A percentile compares a stretch with the other conserved stretches of the same genome.
Evolutionary conservation across 2,329 filamentous ascomycete species (phyloP).

Genomic region (Phoma sp.): DNA sequence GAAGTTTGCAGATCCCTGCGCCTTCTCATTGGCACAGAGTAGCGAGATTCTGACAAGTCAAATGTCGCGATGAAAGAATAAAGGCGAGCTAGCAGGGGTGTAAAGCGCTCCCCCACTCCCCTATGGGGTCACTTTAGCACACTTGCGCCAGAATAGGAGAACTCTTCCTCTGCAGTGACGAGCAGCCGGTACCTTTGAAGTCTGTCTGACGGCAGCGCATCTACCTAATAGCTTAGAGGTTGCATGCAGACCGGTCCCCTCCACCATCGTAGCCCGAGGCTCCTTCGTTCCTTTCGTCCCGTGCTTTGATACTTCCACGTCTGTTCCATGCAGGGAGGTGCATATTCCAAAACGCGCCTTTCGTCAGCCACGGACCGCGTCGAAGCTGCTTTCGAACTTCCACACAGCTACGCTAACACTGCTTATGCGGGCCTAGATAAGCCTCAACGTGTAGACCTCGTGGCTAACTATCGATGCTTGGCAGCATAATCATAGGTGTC

Average conservation of each 20-base stretch:
- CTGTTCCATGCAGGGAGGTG: conserved; percentile 10
- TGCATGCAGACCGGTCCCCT: neutral
- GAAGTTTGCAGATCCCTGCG: neutral
- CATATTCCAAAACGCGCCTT: conserved; percentile 6
- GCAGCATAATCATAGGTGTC: conserved; percentile 1
- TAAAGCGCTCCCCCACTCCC: no score
- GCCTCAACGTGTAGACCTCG: conserved; percentile 5
- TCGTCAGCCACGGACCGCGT: neutral
- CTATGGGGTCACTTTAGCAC: neutral
- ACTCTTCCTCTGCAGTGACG: neutral
- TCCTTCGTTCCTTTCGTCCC: neutral
- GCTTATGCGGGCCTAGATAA: conserved; percentile 4
- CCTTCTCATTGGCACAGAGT: neutral
- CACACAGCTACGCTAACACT: neutral
- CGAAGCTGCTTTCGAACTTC: neutral
- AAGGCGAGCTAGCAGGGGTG: neutral
- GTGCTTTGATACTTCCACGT: conserved; percentile 4
- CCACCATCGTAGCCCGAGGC: neutral
- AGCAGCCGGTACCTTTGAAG: neutral
- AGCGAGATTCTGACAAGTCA: conserved; percentile 2
- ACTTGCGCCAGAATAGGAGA: neutral
- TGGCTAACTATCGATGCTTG: conserved; percentile 6
- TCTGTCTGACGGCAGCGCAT: neutral
- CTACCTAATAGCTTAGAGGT: neutral
- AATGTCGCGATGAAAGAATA: neutral